phyloP scores from a whole-genome alignment of 1,284 basidiomycete genomes.

The Sanghuangporus sanghuang region DNA sequence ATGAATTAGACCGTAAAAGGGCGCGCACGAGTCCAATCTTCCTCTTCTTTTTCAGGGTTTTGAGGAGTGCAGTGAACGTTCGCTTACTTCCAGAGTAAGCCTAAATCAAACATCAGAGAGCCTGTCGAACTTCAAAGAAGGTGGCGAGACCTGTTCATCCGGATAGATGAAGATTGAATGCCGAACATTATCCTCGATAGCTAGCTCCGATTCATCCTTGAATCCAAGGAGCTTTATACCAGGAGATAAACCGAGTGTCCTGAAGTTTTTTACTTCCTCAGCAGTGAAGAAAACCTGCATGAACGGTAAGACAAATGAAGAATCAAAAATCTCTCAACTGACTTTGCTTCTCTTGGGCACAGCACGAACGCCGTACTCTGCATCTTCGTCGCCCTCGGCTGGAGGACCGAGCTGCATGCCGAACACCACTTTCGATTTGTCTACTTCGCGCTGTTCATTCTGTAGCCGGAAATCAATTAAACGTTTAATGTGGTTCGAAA shows the following conservation, averaged over 20 bases:
- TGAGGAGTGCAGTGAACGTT: constrained; percentile 84
- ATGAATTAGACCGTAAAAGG: constrained; percentile 65
- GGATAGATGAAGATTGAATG: constrained; percentile 92
- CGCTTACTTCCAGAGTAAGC: constrained; percentile 86
- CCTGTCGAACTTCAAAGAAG: background rate
- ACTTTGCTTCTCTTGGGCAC: constrained; percentile 50
- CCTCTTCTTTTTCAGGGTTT: constrained; percentile 77
- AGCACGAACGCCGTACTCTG: constrained; percentile 31
- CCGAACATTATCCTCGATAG: constrained; percentile 87
- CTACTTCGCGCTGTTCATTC: constrained; percentile 57
- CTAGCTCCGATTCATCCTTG: constrained; percentile 67
- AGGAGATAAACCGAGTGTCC: constrained; percentile 72
- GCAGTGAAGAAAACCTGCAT: constrained; percentile 75
- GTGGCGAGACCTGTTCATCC: constrained; percentile 67
- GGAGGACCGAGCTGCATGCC: constrained; percentile 54
- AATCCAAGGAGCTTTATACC: constrained; percentile 91
- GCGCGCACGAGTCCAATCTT: constrained; percentile 80
- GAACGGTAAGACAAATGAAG: constrained; percentile 14
- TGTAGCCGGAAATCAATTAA: constrained; percentile 24
- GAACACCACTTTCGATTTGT: constrained; percentile 52
- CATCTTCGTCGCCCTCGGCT: constrained; percentile 42
- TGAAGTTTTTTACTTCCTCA: constrained; percentile 81
- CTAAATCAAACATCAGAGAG: constrained; percentile 32
- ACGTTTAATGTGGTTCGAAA: background rate
- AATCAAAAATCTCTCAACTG: constrained; percentile 20